Conservation (phyloP, 2,329 filamentous ascomycete genomes). For the Stemphylium beticola region DNA sequence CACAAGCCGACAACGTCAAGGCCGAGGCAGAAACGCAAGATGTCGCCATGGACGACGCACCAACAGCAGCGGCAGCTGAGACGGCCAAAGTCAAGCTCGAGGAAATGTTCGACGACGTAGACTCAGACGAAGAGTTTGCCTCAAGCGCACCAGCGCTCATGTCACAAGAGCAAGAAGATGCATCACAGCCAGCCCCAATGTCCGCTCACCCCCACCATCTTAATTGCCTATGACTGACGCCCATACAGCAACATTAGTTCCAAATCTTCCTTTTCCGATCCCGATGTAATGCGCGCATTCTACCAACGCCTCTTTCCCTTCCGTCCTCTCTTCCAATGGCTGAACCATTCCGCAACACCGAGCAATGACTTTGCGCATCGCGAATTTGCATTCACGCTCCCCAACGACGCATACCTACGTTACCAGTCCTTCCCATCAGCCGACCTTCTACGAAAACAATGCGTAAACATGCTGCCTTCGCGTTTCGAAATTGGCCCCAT, state of each 20-base stretch:
- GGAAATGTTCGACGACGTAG: constrained; percentile 65
- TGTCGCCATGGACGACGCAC: constrained; percentile 40
- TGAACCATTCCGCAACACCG: constrained; percentile 89
- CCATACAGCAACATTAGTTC: constrained; percentile 45
- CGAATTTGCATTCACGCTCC: constrained; percentile 95
- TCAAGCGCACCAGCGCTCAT: constrained; percentile 59
- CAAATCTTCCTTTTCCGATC: constrained; percentile 64
- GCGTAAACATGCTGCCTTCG: constrained; percentile 83
- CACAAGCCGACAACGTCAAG: constrained; percentile 48
- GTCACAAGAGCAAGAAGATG: constrained; percentile 51
- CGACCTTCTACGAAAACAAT: constrained; percentile 84
- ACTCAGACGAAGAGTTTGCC: constrained; percentile 63
- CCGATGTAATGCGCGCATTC: constrained; percentile 88
- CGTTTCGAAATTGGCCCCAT: constrained; percentile 99
- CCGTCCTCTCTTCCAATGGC: constrained; percentile 93
- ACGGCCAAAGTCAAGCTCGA: constrained; percentile 55
- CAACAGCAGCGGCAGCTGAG: constrained; percentile 36
- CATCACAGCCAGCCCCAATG: constrained; percentile 48
- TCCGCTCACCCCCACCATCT: constrained; percentile 34
- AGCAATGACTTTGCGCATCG: constrained; percentile 88
- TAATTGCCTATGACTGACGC: constrained; percentile 22
- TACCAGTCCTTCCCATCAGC: constrained; percentile 81
- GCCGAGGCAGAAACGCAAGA: constrained; percentile 37
- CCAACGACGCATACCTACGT: constrained; percentile 88
- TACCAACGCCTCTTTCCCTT: constrained; percentile 97